These are phyloP conservation scores for Chalaropsis ovoidea DNA, from an alignment of 2,329 filamentous ascomycete species.

Conservation along the genomic window DNA sequence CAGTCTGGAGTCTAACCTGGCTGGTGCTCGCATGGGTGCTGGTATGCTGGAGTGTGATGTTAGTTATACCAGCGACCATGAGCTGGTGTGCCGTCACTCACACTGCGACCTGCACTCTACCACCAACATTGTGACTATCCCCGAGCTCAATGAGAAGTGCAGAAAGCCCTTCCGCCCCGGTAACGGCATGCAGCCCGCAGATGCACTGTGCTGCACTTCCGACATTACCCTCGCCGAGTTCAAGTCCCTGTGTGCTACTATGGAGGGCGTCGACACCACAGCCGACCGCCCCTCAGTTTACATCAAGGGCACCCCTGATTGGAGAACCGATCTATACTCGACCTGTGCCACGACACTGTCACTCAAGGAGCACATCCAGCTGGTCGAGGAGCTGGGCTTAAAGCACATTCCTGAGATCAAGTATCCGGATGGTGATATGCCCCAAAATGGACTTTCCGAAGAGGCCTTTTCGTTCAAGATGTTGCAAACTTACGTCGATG, in stretches of 20 bases:
- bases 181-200: slow-evolving; percentile 41
- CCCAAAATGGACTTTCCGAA: slow-evolving; percentile 57
- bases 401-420: slow-evolving; percentile 60
- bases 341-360: slow-evolving; percentile 53
- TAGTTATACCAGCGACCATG: slow-evolving; percentile 52
- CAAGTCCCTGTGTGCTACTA: slow-evolving; percentile 58
- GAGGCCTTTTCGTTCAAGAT: slow-evolving; percentile 55
- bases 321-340: slow-evolving; percentile 56
- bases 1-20: slow-evolving; percentile 47
- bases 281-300: slow-evolving; percentile 50
- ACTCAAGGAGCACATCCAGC: slow-evolving; percentile 51
- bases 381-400: slow-evolving; percentile 48
- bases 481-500: slow-evolving; percentile 48
- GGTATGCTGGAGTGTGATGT: slow-evolving; percentile 60
- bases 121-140: slow-evolving; percentile 54
- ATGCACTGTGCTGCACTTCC: slow-evolving; percentile 59
- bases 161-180: slow-evolving; percentile 51
- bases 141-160: slow-evolving; percentile 55
- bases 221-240: slow-evolving; percentile 61
- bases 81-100: slow-evolving; percentile 58
- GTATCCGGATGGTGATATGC: slow-evolving; percentile 59
- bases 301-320: slow-evolving; percentile 48
- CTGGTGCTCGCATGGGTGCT: slow-evolving; percentile 57
- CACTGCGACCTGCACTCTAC: slow-evolving; percentile 60
- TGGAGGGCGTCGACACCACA: slow-evolving; percentile 52